Percentiles rank a stretch among this genome's conserved stretches.
Evolutionary conservation across 1,139 yeast species (phyloP).

Genomic region (Meyerozyma guilliermondii): DNA sequence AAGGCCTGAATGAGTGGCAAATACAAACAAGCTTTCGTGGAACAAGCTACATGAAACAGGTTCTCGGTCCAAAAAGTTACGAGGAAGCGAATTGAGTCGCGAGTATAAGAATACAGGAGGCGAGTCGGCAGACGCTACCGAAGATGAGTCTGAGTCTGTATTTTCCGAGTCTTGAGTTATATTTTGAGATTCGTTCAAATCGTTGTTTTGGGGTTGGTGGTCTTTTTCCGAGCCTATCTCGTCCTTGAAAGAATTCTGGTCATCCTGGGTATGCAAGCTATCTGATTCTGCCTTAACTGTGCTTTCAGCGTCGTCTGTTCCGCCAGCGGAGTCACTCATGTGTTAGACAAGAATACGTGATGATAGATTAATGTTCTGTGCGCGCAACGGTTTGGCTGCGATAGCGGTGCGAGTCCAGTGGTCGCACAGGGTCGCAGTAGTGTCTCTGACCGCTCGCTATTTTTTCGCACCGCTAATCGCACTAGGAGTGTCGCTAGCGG

Average conservation of each 20-base stretch:
- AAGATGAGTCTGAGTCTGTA: not conserved
- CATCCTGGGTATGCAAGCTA: not conserved
- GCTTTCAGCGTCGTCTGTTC: not conserved
- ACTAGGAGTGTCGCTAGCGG: no score
- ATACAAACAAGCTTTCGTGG: conserved; percentile 56
- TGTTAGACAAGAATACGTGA: not conserved
- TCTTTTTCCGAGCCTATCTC: not conserved
- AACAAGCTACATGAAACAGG: conserved; percentile 69
- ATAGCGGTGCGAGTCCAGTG: not conserved
- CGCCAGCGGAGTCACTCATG: not conserved
- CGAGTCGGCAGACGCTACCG: conserved; percentile 23
- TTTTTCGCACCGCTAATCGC: not conserved
- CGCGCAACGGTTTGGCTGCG: not conserved
- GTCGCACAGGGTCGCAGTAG: no score
- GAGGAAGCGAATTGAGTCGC: conserved; percentile 60
- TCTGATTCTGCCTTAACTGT: not conserved
- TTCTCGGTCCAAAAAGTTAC: conserved; percentile 64
- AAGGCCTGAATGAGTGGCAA: conserved; percentile 89
- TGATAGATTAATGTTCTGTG: not conserved
- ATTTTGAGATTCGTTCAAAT: not conserved
- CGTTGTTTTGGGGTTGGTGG: not conserved
- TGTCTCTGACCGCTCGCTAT: no score
- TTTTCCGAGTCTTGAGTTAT: not conserved
- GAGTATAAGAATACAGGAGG: conserved; percentile 78
- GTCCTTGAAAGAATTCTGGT: not conserved